Conservation (phyloP, 2,329 filamentous ascomycete genomes). For the Pestalotiopsis sp. region DNA sequence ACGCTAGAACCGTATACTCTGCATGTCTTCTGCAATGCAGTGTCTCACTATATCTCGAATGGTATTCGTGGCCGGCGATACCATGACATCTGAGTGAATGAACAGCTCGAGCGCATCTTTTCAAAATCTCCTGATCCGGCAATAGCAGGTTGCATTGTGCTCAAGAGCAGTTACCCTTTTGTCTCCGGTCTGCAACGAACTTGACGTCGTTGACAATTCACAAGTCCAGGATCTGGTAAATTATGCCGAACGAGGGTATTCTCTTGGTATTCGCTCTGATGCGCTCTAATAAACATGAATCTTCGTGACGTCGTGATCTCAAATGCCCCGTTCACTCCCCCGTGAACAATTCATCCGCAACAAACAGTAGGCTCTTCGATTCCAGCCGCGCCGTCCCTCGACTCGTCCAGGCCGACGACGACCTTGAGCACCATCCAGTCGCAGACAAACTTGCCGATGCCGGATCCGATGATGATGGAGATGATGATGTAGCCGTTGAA, state of each 20-base stretch:
- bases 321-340: background rate
- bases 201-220: background rate
- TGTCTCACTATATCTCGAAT: too few relatives aligned
- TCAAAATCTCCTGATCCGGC: too few relatives aligned
- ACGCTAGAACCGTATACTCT: background rate
- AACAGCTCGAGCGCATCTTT: too few relatives aligned
- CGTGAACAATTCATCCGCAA: conserved; percentile 36
- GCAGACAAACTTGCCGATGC: conserved; percentile 55
- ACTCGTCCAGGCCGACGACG: conserved; percentile 28
- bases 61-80: too few relatives aligned
- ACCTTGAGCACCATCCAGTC: conserved; percentile 53
- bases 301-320: background rate
- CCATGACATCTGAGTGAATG: too few relatives aligned
- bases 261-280: background rate
- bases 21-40: background rate
- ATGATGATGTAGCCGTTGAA: conserved; percentile 49
- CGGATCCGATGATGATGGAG: conserved; percentile 48
- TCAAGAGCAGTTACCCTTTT: too few relatives aligned
- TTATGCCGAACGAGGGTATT: background rate
- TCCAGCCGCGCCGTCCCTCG: conserved; percentile 28
- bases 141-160: too few relatives aligned
- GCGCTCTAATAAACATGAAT: background rate
- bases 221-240: background rate
- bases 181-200: background rate
- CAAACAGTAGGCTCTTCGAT: conserved; percentile 51